Evolutionary conservation across 805 yeast species (phyloP).

Genomic region (Schwanniomyces sp.): DNA sequence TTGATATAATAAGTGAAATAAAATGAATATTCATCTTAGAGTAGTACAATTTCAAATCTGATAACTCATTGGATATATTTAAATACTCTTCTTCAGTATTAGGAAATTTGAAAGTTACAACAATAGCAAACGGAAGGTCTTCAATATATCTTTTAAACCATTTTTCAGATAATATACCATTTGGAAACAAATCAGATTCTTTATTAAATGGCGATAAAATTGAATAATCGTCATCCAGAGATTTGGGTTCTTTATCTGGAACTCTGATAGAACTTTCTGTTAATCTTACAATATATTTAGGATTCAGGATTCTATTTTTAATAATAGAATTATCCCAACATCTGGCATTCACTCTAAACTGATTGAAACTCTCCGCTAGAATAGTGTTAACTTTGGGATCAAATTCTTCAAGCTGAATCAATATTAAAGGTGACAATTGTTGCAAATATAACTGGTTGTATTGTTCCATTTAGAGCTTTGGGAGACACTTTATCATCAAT

Average conservation of each 20-base stretch:
- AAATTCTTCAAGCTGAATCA: slow-evolving; percentile 11
- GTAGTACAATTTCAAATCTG: slow-evolving; percentile 11
- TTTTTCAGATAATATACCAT: slow-evolving; percentile 26
- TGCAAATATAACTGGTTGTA: slow-evolving; percentile 25
- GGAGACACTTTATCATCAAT: neutral
- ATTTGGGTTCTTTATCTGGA: neutral
- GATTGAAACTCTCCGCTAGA: slow-evolving; percentile 10
- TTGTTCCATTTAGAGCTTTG: slow-evolving; percentile 27
- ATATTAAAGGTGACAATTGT: slow-evolving; percentile 36
- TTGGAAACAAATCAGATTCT: slow-evolving; percentile 26
- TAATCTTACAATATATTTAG: slow-evolving; percentile 27
- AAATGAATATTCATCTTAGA: slow-evolving; percentile 13
- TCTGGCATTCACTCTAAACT: slow-evolving; percentile 16
- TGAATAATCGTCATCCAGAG: slow-evolving; percentile 21
- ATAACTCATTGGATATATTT: slow-evolving; percentile 14
- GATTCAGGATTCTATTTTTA: slow-evolving; percentile 32
- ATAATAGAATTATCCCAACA: slow-evolving; percentile 41
- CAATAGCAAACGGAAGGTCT: slow-evolving; percentile 31
- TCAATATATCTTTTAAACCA: slow-evolving; percentile 38
- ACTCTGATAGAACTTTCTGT: slow-evolving; percentile 4
- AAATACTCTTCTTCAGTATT: slow-evolving; percentile 12
- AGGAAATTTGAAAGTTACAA: slow-evolving; percentile 18
- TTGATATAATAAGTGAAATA: slow-evolving; percentile 23
- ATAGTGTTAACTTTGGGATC: slow-evolving; percentile 5
- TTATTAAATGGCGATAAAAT: slow-evolving; percentile 36